Conservation (phyloP, 2,329 filamentous ascomycete genomes). For the Ceratocystis cacaofunesta region DNA sequence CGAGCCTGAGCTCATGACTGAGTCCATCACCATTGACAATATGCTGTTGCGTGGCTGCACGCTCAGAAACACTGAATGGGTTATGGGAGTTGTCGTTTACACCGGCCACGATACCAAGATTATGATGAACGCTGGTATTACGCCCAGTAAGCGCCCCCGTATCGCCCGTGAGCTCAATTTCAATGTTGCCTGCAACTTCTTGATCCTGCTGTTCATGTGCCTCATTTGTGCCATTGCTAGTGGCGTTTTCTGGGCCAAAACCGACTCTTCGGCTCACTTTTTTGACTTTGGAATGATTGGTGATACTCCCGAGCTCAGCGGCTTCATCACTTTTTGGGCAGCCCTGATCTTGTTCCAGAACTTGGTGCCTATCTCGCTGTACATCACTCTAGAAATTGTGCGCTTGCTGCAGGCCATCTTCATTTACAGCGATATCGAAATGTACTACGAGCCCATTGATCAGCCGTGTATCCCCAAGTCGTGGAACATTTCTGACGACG, state of each 20-base stretch:
- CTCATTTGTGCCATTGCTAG: constrained; percentile 71
- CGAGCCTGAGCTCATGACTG: constrained; percentile 62
- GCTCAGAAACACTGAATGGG: constrained; percentile 90
- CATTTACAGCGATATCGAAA: constrained; percentile 88
- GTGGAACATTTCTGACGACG: constrained; percentile 97
- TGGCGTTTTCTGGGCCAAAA: constrained; percentile 64
- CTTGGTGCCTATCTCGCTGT: constrained; percentile 93
- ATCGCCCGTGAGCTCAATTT: constrained; percentile 91
- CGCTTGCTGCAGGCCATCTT: constrained; percentile 87
- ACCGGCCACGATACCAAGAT: constrained; percentile 88
- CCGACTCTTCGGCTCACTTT: constrained; percentile 57
- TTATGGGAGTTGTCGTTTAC: constrained; percentile 87
- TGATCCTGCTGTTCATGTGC: constrained; percentile 80
- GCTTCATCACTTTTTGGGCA: constrained; percentile 95
- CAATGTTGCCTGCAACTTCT: constrained; percentile 94
- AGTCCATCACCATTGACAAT: constrained; percentile 91
- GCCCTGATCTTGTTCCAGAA: constrained; percentile 93
- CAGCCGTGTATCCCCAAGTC: constrained; percentile 94
- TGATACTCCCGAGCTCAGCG: constrained; percentile 57
- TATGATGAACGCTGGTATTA: constrained; percentile 96
- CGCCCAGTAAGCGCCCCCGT: constrained; percentile 80
- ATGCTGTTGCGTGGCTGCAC: constrained; percentile 85
- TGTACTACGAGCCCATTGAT: constrained; percentile 93
- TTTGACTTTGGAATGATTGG: constrained; percentile 83
- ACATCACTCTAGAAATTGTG: constrained; percentile 93